Evolutionary conservation across 345 rosid genomes (phyloP).

Genomic region (Isatis tinctoria): DNA sequence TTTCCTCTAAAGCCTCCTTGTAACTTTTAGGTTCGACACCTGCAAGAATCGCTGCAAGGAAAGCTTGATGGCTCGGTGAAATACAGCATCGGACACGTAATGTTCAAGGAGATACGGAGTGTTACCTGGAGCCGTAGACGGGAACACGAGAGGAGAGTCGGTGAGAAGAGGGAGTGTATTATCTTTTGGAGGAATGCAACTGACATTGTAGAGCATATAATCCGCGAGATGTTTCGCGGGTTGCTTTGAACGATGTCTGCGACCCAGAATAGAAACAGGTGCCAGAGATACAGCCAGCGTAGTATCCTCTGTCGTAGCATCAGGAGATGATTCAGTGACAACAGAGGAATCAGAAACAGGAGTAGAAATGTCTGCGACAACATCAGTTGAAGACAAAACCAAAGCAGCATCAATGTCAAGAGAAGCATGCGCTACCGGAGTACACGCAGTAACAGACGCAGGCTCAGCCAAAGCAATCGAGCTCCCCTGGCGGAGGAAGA

Average conservation of each 20-base stretch:
- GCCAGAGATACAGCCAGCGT: background rate
- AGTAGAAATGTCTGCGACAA: too few species aligned
- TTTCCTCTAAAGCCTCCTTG: background rate
- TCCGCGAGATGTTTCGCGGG: background rate
- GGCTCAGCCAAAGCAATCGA: too few species aligned
- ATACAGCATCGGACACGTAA: background rate
- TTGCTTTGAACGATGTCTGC: background rate
- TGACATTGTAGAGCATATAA: background rate
- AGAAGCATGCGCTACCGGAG: too few species aligned
- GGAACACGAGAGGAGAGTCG: background rate
- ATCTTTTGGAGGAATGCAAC: background rate
- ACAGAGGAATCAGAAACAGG: background rate
- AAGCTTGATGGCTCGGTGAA: background rate
- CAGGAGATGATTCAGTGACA: too few species aligned
- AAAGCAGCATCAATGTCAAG: too few species aligned
- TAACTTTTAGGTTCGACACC: background rate
- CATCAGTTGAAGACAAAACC: too few species aligned
- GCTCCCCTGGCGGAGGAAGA: background rate
- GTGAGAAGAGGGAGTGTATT: background rate
- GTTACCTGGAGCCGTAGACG: background rate
- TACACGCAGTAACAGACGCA: too few species aligned
- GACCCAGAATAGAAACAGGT: background rate
- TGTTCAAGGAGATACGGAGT: background rate
- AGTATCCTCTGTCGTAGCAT: too few species aligned
- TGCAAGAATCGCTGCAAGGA: background rate